Base-by-base conservation (phyloP, 1,284 basidiomycete species). In the Sphaerobolus stellatus region DNA sequence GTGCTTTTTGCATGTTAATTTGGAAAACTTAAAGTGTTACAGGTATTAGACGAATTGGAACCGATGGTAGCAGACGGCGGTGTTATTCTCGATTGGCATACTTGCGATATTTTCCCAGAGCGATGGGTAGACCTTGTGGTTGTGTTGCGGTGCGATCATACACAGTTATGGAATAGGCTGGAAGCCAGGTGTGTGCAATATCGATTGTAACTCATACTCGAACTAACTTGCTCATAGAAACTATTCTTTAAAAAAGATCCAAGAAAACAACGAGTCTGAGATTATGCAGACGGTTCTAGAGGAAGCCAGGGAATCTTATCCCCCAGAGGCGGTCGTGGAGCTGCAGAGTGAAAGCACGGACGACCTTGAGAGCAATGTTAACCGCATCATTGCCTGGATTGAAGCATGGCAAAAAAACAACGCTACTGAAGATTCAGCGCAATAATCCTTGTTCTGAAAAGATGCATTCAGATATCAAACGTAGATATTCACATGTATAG, bases 251-350 rank as follows among this genome's bases (percentile, higher is more conserved):
- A 91, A 92, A 68, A 99, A 99, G 75, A 93, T 99, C 9, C 90
- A 95, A 68, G 97, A 99, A 72, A 99, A 99, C 70, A 96, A 99
- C 71, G 88, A 95, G 63, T 94, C 95, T 8, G 96, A 99, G 73
- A 99, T 99, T 68, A 98, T 99, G 95, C 82, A 92, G 65, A 86
- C 94, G 31, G 88, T 97, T 24, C 75, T 90, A 8, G 89, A 92
- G 43, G 96, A 99, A 69, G 95, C 96, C 2, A 79, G 85, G 33
- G 83, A 86, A 36, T 90, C 91, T 1, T 99, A 98, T 70, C 82
- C 87, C 0, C 69, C 80, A 22, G 88, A 93, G 68, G 91, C 96
- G 59, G 82, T 99, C 29, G 88, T 98, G 22, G 92, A 94, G 68
- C 78, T 99, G 24, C 71, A 78, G 58, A 94, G 90, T 66, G 90